Evolutionary conservation across 257 asterid genomes (phyloP).

Genomic region (Solanum corneliomulleri): DNA sequence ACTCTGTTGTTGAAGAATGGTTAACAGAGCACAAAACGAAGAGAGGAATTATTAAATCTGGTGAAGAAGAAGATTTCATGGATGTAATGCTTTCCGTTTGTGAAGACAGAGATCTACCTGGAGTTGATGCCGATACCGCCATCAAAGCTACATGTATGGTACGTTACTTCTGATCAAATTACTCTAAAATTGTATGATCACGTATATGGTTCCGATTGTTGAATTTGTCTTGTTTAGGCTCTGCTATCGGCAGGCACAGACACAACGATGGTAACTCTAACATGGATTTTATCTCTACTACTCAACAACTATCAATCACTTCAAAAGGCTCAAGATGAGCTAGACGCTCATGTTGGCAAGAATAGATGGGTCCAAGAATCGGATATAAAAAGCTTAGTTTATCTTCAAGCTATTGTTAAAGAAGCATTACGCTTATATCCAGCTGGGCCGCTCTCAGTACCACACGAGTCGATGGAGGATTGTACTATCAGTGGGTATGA

Average conservation of each 20-base stretch:
- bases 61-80: conserved; percentile 9
- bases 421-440: conserved; percentile 38
- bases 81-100: conserved; percentile 8
- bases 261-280: conserved; percentile 13
- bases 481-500: conserved; percentile 31
- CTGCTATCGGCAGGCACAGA: conserved; percentile 15
- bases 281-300: conserved; percentile 30
- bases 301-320: conserved; percentile 19
- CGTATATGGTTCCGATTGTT: too few relatives aligned
- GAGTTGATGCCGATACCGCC: conserved; percentile 10
- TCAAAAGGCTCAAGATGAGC: conserved; percentile 24
- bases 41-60: neutral
- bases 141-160: conserved; percentile 23
- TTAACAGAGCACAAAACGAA: conserved; percentile 10
- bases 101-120: neutral
- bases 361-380: conserved; percentile 18
- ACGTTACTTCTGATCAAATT: neutral
- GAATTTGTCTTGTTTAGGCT: too few relatives aligned
- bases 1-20: conserved; percentile 11
- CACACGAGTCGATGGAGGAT: conserved; percentile 14
- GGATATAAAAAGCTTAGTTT: conserved; percentile 25
- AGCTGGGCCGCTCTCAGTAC: conserved; percentile 1
- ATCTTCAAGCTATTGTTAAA: conserved; percentile 38
- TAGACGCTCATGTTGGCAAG: conserved; percentile 30
- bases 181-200: too few relatives aligned